Evolutionary conservation across 148 eudicot genomes (phyloP).

Genomic region (Pharnaceum exiguum): DNA sequence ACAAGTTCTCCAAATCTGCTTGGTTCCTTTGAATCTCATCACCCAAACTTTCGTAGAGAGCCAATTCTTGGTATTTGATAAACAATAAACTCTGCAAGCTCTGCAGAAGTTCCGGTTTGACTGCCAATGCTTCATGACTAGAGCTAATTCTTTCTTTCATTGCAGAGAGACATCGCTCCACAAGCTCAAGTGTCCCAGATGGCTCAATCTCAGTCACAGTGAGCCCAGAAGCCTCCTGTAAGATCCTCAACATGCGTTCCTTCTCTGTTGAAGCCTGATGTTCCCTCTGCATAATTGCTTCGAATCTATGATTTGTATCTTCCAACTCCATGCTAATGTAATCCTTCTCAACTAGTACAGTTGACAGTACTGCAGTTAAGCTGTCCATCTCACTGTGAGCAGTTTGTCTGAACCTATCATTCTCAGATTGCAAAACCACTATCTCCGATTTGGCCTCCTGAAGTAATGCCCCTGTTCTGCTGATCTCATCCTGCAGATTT

Average conservation of each 20-base stretch:
- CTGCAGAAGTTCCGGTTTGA: conserved; percentile 38
- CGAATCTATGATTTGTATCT: conserved; percentile 39
- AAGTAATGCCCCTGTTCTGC: conserved; percentile 42
- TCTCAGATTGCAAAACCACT: conserved; percentile 44
- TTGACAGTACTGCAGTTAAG: conserved; percentile 44
- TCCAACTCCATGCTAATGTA: conserved; percentile 52
- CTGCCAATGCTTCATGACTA: conserved; percentile 31
- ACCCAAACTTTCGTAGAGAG: conserved; percentile 45
- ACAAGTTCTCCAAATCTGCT: conserved; percentile 38
- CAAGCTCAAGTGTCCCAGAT: conserved; percentile 36
- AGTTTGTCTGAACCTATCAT: conserved; percentile 35
- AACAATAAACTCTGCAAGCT: conserved; percentile 56
- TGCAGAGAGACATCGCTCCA: conserved; percentile 47
- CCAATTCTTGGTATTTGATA: conserved; percentile 50
- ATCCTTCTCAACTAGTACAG: conserved; percentile 54
- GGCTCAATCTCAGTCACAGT: conserved; percentile 26
- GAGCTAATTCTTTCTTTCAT: conserved; percentile 38
- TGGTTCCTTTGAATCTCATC: conserved; percentile 43
- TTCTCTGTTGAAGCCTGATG: conserved; percentile 49
- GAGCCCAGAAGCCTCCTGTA: conserved; percentile 64
- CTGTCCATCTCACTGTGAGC: conserved; percentile 45
- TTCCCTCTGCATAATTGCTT: conserved; percentile 39
- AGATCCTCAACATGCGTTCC: conserved; percentile 39
- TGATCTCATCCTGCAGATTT: conserved; percentile 47
- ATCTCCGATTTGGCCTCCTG: conserved; percentile 41